These are phyloP conservation scores for Dujonia santamariae DNA, from an alignment of 1,139 yeast genomes.

Conservation along the genomic window DNA sequence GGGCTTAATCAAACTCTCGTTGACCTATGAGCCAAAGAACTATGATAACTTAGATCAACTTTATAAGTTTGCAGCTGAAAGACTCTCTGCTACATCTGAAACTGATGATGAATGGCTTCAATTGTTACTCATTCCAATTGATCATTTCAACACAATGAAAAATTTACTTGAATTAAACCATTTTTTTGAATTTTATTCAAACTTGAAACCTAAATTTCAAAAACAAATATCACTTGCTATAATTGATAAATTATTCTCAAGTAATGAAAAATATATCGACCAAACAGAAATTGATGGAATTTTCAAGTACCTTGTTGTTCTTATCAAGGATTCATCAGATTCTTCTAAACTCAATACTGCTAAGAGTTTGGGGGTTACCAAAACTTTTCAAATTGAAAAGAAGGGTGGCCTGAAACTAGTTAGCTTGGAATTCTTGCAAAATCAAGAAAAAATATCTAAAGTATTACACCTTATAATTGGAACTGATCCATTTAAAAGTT, in stretches of 20 bases:
- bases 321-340: constrained; percentile 29
- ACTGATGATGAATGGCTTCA: constrained; percentile 39
- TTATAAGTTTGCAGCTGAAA: constrained; percentile 55
- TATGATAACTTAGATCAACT: constrained; percentile 60
- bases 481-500: constrained; percentile 46
- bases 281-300: constrained; percentile 41
- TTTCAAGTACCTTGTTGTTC: constrained; percentile 39
- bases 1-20: constrained; percentile 60
- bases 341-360: constrained; percentile 25
- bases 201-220: constrained; percentile 31
- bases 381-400: constrained; percentile 25
- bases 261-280: constrained; percentile 18
- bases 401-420: constrained; percentile 27
- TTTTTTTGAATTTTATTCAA: constrained; percentile 41
- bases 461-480: constrained; percentile 60
- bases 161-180: constrained; percentile 30
- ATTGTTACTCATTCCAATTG: constrained; percentile 58
- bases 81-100: constrained; percentile 20
- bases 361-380: constrained; percentile 36
- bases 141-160: constrained; percentile 31
- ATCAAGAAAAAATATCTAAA: constrained; percentile 69
- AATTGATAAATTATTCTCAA: constrained; percentile 30
- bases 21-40: constrained; percentile 65
- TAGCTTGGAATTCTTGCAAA: constrained; percentile 41
- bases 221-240: constrained; percentile 42